phyloP scores from a whole-genome alignment of 2,329 filamentous ascomycete genomes.

The Cladophialophora immunda region DNA sequence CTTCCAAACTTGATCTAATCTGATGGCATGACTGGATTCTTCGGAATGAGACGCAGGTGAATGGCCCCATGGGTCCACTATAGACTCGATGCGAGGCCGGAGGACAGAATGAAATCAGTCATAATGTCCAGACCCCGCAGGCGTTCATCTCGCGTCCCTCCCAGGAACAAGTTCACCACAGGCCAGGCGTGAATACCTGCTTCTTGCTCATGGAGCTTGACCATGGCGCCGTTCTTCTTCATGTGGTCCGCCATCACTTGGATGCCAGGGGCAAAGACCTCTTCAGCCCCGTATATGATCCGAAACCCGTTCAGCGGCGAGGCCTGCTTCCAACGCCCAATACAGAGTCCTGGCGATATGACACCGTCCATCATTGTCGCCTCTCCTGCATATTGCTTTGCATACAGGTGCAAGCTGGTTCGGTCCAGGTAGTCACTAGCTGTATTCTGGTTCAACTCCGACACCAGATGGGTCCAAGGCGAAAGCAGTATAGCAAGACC shows the following conservation, averaged over 20 bases:
- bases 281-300: slow-evolving; percentile 77
- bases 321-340: slow-evolving; percentile 71
- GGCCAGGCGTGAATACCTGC: slow-evolving; percentile 85
- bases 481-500: slow-evolving; percentile 77
- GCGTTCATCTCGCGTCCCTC: slow-evolving; percentile 56
- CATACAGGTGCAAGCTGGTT: slow-evolving; percentile 73
- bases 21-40: slow-evolving; percentile 49
- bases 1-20: slow-evolving; percentile 70
- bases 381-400: slow-evolving; percentile 71
- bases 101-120: slow-evolving; percentile 38
- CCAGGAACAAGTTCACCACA: slow-evolving; percentile 69
- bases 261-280: slow-evolving; percentile 78
- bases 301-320: slow-evolving; percentile 73
- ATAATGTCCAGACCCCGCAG: slow-evolving; percentile 54
- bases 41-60: background rate
- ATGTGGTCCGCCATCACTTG: slow-evolving; percentile 66
- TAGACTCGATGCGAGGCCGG: slow-evolving; percentile 27
- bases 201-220: slow-evolving; percentile 65
- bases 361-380: slow-evolving; percentile 61
- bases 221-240: slow-evolving; percentile 62
- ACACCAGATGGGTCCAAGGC: slow-evolving; percentile 80
- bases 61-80: slow-evolving; percentile 9
- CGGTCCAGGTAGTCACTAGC: slow-evolving; percentile 78
- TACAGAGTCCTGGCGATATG: slow-evolving; percentile 73
- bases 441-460: slow-evolving; percentile 72